phyloP scores from a whole-genome alignment of 1,284 basidiomycete species.

The Agroathelia rolfsii region DNA sequence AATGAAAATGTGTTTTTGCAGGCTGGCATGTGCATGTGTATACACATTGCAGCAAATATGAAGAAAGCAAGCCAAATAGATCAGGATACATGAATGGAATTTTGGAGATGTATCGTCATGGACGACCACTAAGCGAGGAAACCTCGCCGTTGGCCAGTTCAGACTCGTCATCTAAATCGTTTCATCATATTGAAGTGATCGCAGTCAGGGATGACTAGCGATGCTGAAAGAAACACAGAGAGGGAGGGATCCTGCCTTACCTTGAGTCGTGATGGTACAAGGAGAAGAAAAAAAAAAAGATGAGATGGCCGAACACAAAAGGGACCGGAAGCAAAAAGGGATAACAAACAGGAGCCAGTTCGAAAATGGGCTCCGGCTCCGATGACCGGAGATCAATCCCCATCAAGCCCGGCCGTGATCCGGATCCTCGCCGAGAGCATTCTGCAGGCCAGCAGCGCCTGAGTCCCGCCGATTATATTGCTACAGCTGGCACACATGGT shows the following conservation, averaged over 20 bases:
- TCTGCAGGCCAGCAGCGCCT: too few relatives aligned
- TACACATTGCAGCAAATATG: too few relatives aligned
- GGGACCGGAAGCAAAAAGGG: too few relatives aligned
- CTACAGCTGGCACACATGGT: not conserved
- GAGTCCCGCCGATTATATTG: constrained; percentile 1
- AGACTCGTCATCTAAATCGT: constrained; percentile 81
- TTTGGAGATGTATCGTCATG: constrained; percentile 55
- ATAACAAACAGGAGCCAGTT: too few relatives aligned
- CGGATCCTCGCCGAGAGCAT: too few relatives aligned
- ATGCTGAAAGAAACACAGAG: constrained; percentile 17
- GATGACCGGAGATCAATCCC: too few relatives aligned
- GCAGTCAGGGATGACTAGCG: constrained; percentile 17
- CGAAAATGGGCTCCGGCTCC: too few relatives aligned
- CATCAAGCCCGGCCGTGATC: too few relatives aligned
- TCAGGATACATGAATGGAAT: constrained; percentile 93
- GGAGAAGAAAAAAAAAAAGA: constrained; percentile 9
- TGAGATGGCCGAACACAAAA: too few relatives aligned
- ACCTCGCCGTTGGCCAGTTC: constrained; percentile 48
- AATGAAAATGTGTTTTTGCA: too few relatives aligned
- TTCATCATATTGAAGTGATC: constrained; percentile 44
- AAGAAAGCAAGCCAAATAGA: constrained; percentile 18
- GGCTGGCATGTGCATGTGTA: too few relatives aligned
- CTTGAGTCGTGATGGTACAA: constrained; percentile 11
- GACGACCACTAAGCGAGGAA: constrained; percentile 41
- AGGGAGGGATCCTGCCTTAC: constrained; percentile 18